phyloP scores from a whole-genome alignment of 2,329 filamentous ascomycete genomes.

The Paraphoma sp. region DNA sequence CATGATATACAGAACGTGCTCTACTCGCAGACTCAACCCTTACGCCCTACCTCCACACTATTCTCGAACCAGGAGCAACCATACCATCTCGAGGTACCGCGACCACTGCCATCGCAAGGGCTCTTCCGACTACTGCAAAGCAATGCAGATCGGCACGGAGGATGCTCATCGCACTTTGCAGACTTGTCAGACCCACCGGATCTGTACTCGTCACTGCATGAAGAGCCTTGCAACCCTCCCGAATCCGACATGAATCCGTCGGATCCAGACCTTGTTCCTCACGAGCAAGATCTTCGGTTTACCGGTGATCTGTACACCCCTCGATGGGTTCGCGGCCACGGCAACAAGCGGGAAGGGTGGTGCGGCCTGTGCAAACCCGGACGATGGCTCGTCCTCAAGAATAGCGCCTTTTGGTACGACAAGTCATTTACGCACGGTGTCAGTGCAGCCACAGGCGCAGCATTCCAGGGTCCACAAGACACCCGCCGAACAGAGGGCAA shows the following conservation, averaged over 20 bases:
- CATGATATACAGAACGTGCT: constrained; percentile 38
- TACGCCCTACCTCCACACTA: constrained; percentile 58
- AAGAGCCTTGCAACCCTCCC: constrained; percentile 76
- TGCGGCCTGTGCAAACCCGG: constrained; percentile 88
- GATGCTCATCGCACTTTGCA: constrained; percentile 68
- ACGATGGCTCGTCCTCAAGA: constrained; percentile 86
- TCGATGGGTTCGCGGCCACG: constrained; percentile 82
- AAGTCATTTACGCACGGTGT: constrained; percentile 90
- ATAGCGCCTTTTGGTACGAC: constrained; percentile 92
- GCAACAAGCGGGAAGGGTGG: constrained; percentile 89
- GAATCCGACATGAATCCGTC: constrained; percentile 82
- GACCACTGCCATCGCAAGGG: constrained; percentile 69
- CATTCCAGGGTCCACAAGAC: constrained; percentile 79
- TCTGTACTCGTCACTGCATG: constrained; percentile 75
- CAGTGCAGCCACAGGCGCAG: constrained; percentile 78
- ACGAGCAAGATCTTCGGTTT: constrained; percentile 77
- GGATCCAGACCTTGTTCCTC: constrained; percentile 76
- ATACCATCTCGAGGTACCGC: constrained; percentile 63
- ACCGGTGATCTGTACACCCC: constrained; percentile 84
- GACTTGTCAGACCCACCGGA: constrained; percentile 79
- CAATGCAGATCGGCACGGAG: constrained; percentile 74
- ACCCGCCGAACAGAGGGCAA: constrained; percentile 80
- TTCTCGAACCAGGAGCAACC: constrained; percentile 59
- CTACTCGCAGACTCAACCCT: constrained; percentile 56
- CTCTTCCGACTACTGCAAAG: constrained; percentile 77